Base-by-base conservation (phyloP, 345 rosid species). In the Cochlearia excelsa region DNA sequence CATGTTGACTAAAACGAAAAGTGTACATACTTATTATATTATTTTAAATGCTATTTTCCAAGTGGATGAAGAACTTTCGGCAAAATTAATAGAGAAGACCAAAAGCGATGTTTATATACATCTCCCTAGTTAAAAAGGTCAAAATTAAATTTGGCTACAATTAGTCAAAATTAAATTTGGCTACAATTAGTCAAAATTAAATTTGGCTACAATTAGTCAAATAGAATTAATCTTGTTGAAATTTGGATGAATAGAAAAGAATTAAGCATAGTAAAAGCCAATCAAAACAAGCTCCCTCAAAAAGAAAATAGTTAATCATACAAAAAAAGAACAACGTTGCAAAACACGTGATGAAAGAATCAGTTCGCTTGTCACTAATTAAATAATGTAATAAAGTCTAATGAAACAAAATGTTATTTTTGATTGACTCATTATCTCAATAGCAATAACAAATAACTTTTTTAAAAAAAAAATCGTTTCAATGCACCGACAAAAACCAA, bases 271-370 rank as follows among this genome's bases (percentile, higher is more conserved):
- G 43, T 26, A 43, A 48, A 51, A 51, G 28, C 61, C 27, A 58
- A 33, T 2, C 1, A 37, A 37, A 50, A 49, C 47, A 65, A 59
- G 59, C 46, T 58, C 26, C 41, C 43, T 35, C 23, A 16, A 16
- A 16, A 16, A 37, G 38, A 33, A 58, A 59, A 27, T 51, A 45
- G 9, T 53, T 46, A 59, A 46, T 3, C 30, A 46, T 5, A 51
- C 30, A 44, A 3, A 27, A 11, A 40, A 2, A 68, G 8, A 30
- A 2, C 37, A 50, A 46, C 26, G 9, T 48, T 48, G 4, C 30
- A 55, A 69, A 69, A 69, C 68, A 55, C 63, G 68, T 69, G 63
- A 63, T 47, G 52, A 46, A 34, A 42, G 74, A 69, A 54, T 69
- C 63, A 55, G 53, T 55, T 55, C 46, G 28, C 52, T 62, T 62